Conservation (phyloP, 768 basidiomycete species). For the Termitomyces sp. region DNA sequence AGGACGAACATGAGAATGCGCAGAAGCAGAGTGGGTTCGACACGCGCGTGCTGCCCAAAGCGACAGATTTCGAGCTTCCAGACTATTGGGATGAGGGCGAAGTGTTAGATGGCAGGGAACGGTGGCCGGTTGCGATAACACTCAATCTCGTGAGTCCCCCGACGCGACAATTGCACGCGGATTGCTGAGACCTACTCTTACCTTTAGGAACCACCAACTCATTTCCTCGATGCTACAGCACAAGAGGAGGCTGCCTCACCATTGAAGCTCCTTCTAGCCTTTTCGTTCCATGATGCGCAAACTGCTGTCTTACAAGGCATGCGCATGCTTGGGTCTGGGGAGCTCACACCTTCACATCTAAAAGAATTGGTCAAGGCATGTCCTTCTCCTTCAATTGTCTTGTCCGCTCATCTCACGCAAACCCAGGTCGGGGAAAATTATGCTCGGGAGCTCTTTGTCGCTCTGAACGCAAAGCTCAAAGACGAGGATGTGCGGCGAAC, state of each 20-base stretch:
- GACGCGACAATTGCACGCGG: too few species aligned
- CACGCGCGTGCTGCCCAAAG: slow-evolving; percentile 47
- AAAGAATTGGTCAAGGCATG: slow-evolving; percentile 56
- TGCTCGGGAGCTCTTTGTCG: slow-evolving; percentile 53
- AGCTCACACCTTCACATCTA: slow-evolving; percentile 48
- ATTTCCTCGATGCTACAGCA: slow-evolving; percentile 73
- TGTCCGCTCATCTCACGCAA: not conserved
- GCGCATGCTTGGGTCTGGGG: slow-evolving; percentile 62
- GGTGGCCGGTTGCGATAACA: slow-evolving; percentile 77
- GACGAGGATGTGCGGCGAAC: slow-evolving; percentile 63
- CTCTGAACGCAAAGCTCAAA: slow-evolving; percentile 61
- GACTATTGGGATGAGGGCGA: slow-evolving; percentile 90
- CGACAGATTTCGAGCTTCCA: slow-evolving; percentile 81
- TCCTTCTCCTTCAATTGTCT: not conserved
- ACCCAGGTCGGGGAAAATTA: slow-evolving; percentile 64
- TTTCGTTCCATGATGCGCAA: slow-evolving; percentile 49
- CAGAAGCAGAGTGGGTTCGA: slow-evolving; percentile 52
- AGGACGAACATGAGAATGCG: slow-evolving; percentile 20
- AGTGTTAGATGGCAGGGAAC: slow-evolving; percentile 54
- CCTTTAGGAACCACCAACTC: slow-evolving; percentile 50
- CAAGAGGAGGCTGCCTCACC: slow-evolving; percentile 72
- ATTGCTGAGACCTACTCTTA: not conserved
- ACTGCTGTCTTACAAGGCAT: slow-evolving; percentile 56
- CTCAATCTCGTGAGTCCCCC: slow-evolving; percentile 63
- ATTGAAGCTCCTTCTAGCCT: slow-evolving; percentile 58